These are phyloP conservation scores for Ascochyta fabae DNA, from an alignment of 2,329 filamentous ascomycete species.

Conservation along the genomic window DNA sequence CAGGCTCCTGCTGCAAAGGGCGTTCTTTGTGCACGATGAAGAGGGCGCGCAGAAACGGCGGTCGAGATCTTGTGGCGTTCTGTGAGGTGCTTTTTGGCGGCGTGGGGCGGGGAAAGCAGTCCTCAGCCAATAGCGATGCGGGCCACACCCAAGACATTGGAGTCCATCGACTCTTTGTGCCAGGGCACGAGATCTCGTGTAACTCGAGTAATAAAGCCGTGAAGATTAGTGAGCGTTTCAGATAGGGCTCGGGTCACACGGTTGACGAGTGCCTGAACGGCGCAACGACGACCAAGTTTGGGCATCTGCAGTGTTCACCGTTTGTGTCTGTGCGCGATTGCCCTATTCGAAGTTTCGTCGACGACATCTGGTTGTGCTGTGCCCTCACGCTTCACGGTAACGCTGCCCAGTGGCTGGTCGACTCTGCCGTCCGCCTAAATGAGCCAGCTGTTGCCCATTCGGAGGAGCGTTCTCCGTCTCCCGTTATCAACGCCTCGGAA, in stretches of 20 bases:
- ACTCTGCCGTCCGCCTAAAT: constrained; percentile 35
- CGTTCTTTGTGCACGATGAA: constrained; percentile 24
- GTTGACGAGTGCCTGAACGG: constrained; percentile 7
- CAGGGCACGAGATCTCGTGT: constrained; percentile 26
- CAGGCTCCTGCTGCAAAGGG: constrained; percentile 22
- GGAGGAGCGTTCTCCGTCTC: constrained; percentile 30
- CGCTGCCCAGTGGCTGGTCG: constrained; percentile 26
- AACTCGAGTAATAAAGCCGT: constrained; percentile 8
- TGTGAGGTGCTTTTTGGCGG: constrained; percentile 26
- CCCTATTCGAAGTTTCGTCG: constrained; percentile 24
- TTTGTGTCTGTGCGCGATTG: constrained; percentile 11
- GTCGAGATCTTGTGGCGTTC: constrained; percentile 31
- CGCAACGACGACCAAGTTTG: constrained; percentile 4
- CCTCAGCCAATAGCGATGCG: constrained; percentile 24
- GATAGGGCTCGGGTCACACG: constrained; percentile 17
- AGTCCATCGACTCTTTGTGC: constrained; percentile 13
- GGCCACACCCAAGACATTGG: constrained; percentile 7
- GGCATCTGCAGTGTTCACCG: background rate
- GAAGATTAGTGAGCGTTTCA: constrained; percentile 26
- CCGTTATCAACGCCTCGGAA: constrained; percentile 23
- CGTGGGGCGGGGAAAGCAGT: constrained; percentile 7
- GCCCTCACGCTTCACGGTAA: constrained; percentile 22
- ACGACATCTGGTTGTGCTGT: constrained; percentile 22
- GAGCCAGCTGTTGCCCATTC: constrained; percentile 34
- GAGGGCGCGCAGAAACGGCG: constrained; percentile 20